These are phyloP conservation scores for Podila epigama DNA, from an alignment of 192 early-diverging fungal species.

Conservation along the genomic window DNA sequence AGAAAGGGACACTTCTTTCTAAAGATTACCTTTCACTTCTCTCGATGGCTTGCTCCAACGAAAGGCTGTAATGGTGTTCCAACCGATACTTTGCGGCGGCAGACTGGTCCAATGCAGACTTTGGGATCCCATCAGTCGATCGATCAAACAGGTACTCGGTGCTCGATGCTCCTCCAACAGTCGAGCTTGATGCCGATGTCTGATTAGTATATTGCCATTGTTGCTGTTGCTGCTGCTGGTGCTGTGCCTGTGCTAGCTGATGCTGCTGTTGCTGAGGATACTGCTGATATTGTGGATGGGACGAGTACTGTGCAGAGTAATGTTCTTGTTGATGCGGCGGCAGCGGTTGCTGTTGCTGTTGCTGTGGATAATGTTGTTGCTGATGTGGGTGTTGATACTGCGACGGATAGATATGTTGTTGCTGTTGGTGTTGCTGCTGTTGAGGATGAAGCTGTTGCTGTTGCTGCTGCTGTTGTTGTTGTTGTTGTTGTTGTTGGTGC, in stretches of 20 bases:
- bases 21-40: conserved; percentile 68
- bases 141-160: conserved; percentile 63
- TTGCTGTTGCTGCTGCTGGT: conserved; percentile 14
- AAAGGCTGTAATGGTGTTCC: conserved; percentile 91
- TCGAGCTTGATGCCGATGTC: too few relatives aligned
- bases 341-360: not conserved
- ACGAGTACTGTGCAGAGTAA: too few relatives aligned
- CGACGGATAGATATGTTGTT: too few relatives aligned
- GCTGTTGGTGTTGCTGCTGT: conserved; percentile 16
- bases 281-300: conserved; percentile 6
- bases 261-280: not conserved
- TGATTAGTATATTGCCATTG: too few relatives aligned
- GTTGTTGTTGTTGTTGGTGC: conserved; percentile 16
- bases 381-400: too few relatives aligned
- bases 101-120: conserved; percentile 84
- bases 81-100: conserved; percentile 90
- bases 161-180: not conserved
- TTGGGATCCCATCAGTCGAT: conserved; percentile 79
- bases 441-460: too few relatives aligned
- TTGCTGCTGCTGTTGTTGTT: too few relatives aligned
- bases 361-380: too few relatives aligned
- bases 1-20: not conserved
- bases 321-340: conserved; percentile 14
- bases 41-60: conserved; percentile 90
- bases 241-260: not conserved